Evolutionary conservation across 169 alveolate genomes (phyloP), one percentile per base, ranked within the genome.

Genomic region (Plasmodium berghei): DNA sequence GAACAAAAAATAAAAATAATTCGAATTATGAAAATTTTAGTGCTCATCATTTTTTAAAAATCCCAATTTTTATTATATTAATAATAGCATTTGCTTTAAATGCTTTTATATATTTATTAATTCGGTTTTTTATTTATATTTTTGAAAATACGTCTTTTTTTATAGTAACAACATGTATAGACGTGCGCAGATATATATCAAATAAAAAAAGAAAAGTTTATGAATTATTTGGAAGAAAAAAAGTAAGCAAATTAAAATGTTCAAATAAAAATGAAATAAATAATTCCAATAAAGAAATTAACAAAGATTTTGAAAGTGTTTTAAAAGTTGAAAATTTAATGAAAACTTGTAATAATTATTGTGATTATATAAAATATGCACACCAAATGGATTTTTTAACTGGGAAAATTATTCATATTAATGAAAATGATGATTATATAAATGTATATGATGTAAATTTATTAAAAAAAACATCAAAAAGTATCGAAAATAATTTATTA

Each of bases 361-460:
- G 24, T 9, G 91, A 85, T 12, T 85, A 85, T 22, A 28, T 85
- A 55, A 85, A 59, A 16, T 85, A 85, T 70, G 91, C 91, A 0
- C 70, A 85, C 6, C 72, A 58, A 40, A 85, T 85, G 91, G 91
- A 85, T 70, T 66, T 69, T 2, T 42, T 85, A 16, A 85, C 91
- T 1, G 91, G 91, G 8, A 85, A 85, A 58, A 56, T 66, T 0
- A 24, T 85, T 1, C 91, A 85, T 52, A 85, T 85, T 16, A 85
- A 85, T 52, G 87, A 85, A 18, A 85, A 85, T 26, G 72, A 67
- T 26, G 91, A 85, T 85, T 85, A 85, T 18, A 85, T 85, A 45
- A 85, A 85, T 24, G 49, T 54, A 0, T 71, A 85, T 71, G 91
- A 85, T 85, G 86, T 85, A n/a, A 69, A 85, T 58, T 71, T 85